These are phyloP conservation scores for Paraglomus brasilianum DNA, from an alignment of 192 early-diverging fungal species.

Conservation along the genomic window DNA sequence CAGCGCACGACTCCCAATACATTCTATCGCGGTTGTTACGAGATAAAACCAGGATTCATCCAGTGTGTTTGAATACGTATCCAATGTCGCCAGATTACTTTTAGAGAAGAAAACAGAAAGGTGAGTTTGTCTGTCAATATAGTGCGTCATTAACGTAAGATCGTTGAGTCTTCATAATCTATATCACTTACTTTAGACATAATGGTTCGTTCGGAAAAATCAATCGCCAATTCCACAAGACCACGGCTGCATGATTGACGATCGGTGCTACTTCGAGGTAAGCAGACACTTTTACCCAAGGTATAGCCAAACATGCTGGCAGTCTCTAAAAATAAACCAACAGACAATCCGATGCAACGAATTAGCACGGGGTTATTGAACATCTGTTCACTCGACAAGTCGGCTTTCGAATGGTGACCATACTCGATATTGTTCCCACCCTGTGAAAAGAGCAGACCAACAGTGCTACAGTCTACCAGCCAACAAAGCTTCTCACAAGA, in stretches of 20 bases:
- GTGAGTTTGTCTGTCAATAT: not conserved
- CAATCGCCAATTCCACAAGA: constrained; percentile 90
- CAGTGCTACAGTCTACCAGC: not conserved
- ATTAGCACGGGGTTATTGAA: not conserved
- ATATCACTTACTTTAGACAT: constrained; percentile 59
- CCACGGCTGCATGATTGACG: constrained; percentile 81
- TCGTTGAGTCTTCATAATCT: not conserved
- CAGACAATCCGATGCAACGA: not conserved
- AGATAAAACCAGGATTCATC: constrained; percentile 99
- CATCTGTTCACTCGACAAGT: not conserved
- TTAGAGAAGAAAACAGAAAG: constrained; percentile 4
- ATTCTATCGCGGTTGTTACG: constrained; percentile 86
- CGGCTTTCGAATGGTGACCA: constrained; percentile 8
- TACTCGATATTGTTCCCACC: not conserved
- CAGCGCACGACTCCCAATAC: constrained; percentile 67
- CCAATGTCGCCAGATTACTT: constrained; percentile 78
- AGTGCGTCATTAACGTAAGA: not conserved
- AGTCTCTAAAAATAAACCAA: constrained; percentile 48
- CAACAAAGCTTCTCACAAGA: too few relatives aligned
- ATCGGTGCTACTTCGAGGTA: constrained; percentile 84
- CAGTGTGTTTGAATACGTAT: constrained; percentile 81
- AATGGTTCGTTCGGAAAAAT: constrained; percentile 77
- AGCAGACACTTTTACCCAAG: constrained; percentile 75
- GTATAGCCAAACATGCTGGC: constrained; percentile 76
- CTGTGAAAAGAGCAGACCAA: not conserved